These are phyloP conservation scores for Talaromyces sp. DNA, from an alignment of 2,329 filamentous ascomycete species.

Conservation along the genomic window DNA sequence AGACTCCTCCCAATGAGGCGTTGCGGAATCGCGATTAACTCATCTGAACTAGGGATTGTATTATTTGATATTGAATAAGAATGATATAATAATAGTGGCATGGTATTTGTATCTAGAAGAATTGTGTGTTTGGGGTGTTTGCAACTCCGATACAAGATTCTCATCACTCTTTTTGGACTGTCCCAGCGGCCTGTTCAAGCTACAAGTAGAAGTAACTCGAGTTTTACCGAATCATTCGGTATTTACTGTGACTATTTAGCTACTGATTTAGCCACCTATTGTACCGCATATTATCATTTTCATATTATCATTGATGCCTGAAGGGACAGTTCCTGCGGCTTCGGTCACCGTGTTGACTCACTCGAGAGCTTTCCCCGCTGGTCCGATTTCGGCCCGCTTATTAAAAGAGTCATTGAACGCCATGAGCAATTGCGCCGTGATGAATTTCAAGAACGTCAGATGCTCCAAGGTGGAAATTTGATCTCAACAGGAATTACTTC, in stretches of 20 bases:
- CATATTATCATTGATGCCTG: background rate
- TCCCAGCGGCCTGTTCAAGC: background rate
- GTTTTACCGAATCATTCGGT: background rate
- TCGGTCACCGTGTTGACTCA: background rate
- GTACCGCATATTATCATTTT: too few species aligned
- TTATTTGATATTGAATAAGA: background rate
- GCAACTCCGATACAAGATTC: background rate
- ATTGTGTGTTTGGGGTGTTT: background rate
- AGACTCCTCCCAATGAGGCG: background rate
- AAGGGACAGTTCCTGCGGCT: background rate
- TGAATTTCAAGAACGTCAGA: background rate
- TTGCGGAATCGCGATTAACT: background rate
- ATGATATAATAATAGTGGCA: background rate
- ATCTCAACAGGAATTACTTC: background rate
- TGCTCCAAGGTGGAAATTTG: too few species aligned
- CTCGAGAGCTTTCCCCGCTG: background rate
- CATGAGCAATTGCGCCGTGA: background rate
- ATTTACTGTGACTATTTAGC: too few species aligned
- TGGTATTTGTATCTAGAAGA: background rate
- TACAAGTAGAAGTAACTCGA: background rate
- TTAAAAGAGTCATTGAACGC: background rate
- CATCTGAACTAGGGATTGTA: background rate
- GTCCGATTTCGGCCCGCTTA: background rate
- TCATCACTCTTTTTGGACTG: background rate
- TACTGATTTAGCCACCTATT: background rate